Evolutionary conservation across 306 rosid genomes (phyloP).

Genomic region (Vigna hirtella): DNA sequence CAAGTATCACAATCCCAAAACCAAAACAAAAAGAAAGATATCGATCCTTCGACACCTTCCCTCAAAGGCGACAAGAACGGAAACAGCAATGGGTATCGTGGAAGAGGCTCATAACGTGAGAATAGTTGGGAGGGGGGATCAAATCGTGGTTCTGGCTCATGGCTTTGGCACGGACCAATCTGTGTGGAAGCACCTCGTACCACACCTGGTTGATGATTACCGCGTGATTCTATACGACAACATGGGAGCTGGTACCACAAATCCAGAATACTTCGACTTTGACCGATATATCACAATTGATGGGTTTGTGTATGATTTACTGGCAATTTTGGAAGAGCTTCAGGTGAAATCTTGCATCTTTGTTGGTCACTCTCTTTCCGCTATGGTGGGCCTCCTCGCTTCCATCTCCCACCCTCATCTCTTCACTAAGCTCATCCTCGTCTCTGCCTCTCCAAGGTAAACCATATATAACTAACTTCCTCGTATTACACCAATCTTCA

Average conservation of each 20-base stretch:
- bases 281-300: conserved; percentile 64
- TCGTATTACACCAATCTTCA: no score
- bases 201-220: conserved; percentile 66
- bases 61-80: no score
- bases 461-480: background rate
- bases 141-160: conserved; percentile 58
- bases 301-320: conserved; percentile 64
- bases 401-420: conserved; percentile 66
- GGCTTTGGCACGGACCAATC: conserved; percentile 88
- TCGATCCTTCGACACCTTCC: no score
- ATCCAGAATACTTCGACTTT: conserved; percentile 72
- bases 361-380: conserved; percentile 77
- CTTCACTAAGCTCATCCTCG: conserved; percentile 66
- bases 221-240: conserved; percentile 66
- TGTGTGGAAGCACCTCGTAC: conserved; percentile 76
- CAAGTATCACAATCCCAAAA: background rate
- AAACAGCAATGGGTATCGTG: conserved; percentile 55
- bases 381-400: conserved; percentile 68
- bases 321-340: conserved; percentile 66
- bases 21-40: background rate
- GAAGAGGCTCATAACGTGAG: conserved; percentile 76
- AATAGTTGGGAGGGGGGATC: conserved; percentile 55
- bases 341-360: conserved; percentile 60
- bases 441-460: conserved; percentile 70
- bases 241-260: conserved; percentile 79